These are phyloP conservation scores for Domatiomyces globalis DNA, from an alignment of 2,329 filamentous ascomycete genomes.

Conservation along the genomic window DNA sequence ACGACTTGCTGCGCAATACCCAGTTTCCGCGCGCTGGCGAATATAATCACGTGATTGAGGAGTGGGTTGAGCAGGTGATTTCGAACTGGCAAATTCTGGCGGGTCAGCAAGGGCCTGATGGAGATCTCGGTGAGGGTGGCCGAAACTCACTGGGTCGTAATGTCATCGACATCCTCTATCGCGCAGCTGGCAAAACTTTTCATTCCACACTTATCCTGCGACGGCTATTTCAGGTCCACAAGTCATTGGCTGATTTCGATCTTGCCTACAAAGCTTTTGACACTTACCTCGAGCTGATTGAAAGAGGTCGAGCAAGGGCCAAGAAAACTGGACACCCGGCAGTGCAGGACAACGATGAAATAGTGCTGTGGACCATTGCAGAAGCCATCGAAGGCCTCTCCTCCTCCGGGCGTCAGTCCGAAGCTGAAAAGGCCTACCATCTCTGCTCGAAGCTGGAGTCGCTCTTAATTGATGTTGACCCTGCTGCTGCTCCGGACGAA, in stretches of 20 bases:
- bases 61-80: slow-evolving; percentile 65
- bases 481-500: slow-evolving; percentile 9
- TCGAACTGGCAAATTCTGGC: slow-evolving; percentile 74
- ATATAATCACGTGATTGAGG: slow-evolving; percentile 63
- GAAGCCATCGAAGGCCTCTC: slow-evolving; percentile 70
- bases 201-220: slow-evolving; percentile 83
- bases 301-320: slow-evolving; percentile 67
- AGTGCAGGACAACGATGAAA: slow-evolving; percentile 64
- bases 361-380: slow-evolving; percentile 61
- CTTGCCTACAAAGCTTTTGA: slow-evolving; percentile 81
- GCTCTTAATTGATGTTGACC: slow-evolving; percentile 51
- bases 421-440: slow-evolving; percentile 64
- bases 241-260: slow-evolving; percentile 80
- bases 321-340: slow-evolving; percentile 58
- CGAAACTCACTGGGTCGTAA: slow-evolving; percentile 60
- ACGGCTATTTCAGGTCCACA: slow-evolving; percentile 74
- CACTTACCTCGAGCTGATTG: slow-evolving; percentile 79
- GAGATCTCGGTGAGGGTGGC: slow-evolving; percentile 68
- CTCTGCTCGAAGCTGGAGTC: slow-evolving; percentile 58
- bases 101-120: slow-evolving; percentile 63
- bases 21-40: slow-evolving; percentile 74
- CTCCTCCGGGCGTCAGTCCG: slow-evolving; percentile 59
- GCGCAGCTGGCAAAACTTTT: slow-evolving; percentile 81
- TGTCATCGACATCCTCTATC: slow-evolving; percentile 74
- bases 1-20: slow-evolving; percentile 60